Conservation (phyloP, 768 basidiomycete genomes). For the Trametes cinnabarina region DNA sequence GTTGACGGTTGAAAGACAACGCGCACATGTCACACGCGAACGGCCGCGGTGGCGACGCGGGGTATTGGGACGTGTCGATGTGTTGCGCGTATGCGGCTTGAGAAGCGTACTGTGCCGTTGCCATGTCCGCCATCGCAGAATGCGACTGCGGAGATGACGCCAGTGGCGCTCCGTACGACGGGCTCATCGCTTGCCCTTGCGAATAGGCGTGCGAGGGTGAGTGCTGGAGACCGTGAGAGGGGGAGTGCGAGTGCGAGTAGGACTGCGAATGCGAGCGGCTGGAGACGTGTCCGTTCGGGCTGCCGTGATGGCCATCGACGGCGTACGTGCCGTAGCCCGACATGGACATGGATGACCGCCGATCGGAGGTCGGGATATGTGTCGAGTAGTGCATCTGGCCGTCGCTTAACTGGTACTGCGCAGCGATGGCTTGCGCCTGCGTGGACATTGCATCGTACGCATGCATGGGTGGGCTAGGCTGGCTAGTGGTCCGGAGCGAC, state of each 20-base stretch:
- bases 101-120: slow-evolving; percentile 24
- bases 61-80: slow-evolving; percentile 31
- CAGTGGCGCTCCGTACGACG: slow-evolving; percentile 22
- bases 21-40: slow-evolving; percentile 57
- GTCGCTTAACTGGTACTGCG: slow-evolving; percentile 18
- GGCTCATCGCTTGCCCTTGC: slow-evolving; percentile 13
- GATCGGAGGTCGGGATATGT: slow-evolving; percentile 19
- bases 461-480: slow-evolving; percentile 1
- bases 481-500: slow-evolving; percentile 14
- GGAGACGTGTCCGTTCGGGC: slow-evolving; percentile 2
- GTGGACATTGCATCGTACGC: slow-evolving; percentile 19
- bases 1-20: slow-evolving; percentile 81
- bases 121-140: slow-evolving; percentile 16
- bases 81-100: slow-evolving; percentile 24
- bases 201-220: slow-evolving; percentile 20
- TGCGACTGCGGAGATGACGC: slow-evolving; percentile 22
- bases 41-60: slow-evolving; percentile 38
- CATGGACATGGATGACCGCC: slow-evolving; percentile 20
- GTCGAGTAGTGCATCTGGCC: slow-evolving; percentile 16
- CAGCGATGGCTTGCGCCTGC: slow-evolving; percentile 19
- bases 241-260: slow-evolving; percentile 15
- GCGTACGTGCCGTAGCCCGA: slow-evolving; percentile 17
- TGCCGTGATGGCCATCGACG: slow-evolving; percentile 13
- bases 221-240: slow-evolving; percentile 15
- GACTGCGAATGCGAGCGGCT: slow-evolving; percentile 14